Evolutionary conservation across 78 protist genomes (phyloP).

Genomic region (Dictyostelium firmibasis): DNA sequence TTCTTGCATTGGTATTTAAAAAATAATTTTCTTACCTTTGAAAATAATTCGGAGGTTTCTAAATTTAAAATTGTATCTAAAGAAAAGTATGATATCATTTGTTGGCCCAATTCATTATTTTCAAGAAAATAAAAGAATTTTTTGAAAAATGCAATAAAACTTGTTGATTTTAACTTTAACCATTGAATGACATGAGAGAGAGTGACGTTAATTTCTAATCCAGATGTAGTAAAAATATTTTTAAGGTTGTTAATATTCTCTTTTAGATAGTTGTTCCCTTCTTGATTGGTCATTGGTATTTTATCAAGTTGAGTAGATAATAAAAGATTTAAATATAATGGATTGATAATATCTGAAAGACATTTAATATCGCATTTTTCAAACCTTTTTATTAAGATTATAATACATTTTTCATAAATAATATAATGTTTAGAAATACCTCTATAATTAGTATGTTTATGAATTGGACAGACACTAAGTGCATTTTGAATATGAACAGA

Average conservation of each 20-base stretch:
- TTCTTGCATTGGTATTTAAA: neutral
- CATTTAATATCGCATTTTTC: neutral
- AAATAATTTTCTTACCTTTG: neutral
- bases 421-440: neutral
- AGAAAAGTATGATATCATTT: neutral
- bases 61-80: neutral
- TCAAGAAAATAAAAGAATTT: neutral
- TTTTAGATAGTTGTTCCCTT: neutral
- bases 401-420: neutral
- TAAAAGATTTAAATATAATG: neutral
- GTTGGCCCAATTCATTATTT: neutral
- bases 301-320: neutral
- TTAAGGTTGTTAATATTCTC: neutral
- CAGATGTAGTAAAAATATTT: neutral
- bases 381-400: neutral
- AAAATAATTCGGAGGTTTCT: neutral
- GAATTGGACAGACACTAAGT: neutral
- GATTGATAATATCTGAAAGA: neutral
- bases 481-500: neutral
- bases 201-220: neutral
- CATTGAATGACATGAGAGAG: neutral
- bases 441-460: neutral
- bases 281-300: neutral
- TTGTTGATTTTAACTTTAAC: neutral
- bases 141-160: neutral